Base-by-base conservation (phyloP, 2,329 filamentous ascomycete species). In the Myriosclerotinia duriaeana region DNA sequence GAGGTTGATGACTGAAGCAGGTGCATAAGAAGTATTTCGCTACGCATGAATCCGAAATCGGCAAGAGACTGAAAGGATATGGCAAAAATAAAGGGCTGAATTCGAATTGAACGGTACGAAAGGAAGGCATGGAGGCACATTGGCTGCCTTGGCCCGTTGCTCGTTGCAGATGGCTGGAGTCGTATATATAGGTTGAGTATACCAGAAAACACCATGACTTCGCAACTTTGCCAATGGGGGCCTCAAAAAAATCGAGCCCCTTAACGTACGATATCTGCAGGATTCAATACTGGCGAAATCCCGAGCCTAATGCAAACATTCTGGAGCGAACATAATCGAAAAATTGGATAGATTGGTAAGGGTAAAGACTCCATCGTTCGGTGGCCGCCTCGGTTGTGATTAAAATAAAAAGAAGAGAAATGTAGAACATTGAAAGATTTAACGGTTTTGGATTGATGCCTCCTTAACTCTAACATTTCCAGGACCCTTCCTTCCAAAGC, bases 401-500 rank as follows among this genome's bases (percentile, higher is more conserved):
- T 5, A 20, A 11, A 46, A 26, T 26, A 15, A 17, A 56, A 48
- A 42, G 38, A 55, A 36, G 30, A 26, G 8, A 14, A 12, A 34
- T 22, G 14, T 34, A 26, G 53, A 44, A 26, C 14, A n/a, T 30
- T 26, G 46, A 40, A 38, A 50, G 30, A 59, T 58, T 56, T 30
- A 58, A 5, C 5, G 4, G 7, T 34, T 58, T 64, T 38, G 17
- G 22, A 58, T 48, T 59, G n/a, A 12, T 60, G 46, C 54, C 46
- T 36, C 46, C 54, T 50, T 52, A 30, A 52, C 22, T 42, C 20
- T 26, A 30, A 38, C 26, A 17, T 48, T 56, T 15, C 42, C 52
- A 17, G 53, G 42, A 50, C 36, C 17, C 20, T 65, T 40, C 54
- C 53, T 42, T 34, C 34, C 58, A 61, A 50, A 61, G 5, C 1